Evolutionary conservation across 768 basidiomycete genomes (phyloP), one percentile per base, ranked within the genome.

Genomic region (Hortiboletus flavorubellus): DNA sequence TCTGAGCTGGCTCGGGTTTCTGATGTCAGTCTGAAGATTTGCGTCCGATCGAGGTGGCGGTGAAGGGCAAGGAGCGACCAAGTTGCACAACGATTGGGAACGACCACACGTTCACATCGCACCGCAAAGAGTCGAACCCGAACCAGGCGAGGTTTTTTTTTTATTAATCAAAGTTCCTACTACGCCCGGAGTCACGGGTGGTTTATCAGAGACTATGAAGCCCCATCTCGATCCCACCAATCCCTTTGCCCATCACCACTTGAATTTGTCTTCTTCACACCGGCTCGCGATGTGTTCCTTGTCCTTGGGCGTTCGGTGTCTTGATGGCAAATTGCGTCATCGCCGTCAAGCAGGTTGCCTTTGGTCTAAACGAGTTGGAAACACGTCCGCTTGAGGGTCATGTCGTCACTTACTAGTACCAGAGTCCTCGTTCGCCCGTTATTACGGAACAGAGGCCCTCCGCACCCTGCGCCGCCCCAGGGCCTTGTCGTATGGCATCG

Each of bases 401-500:
- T 46, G 33, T 34, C 33, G 18, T 46, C 46, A 46, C 33, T 34
- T 21, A 18, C 46, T 12, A 30, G 5, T 21, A 18, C 46, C 18
- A 30, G 5, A n/a, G 11, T 40, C 10, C 18, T 26, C 26, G 4
- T 26, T 26, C 26, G 26, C 26, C 26, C 16, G 33, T 11, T 18
- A 4, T 58, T 44, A 56, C 6, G 56, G 59, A 30, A 51, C n/a
- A 11, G 58, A 47, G 2, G 38, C 59, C 47, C 58, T 44, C n/a
- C 53, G 51, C 6, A 33, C 21, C 12, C 8, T 42, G 2, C 31
- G 42, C 18, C 33, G 33, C 7, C 11, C 41, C 12, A 21, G 11
- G 12, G 11, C 15, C 39, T 53, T 56, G 34, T 57, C 54, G 49
- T 61, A 62, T 7, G 60, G 61, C 30, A 39, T 26, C 1, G 51